A percentile compares a stretch with the other conserved stretches of the same genome.
Evolutionary conservation across 202 grass and related monocot species (phyloP).

Genomic region (Musa balbisiana): DNA sequence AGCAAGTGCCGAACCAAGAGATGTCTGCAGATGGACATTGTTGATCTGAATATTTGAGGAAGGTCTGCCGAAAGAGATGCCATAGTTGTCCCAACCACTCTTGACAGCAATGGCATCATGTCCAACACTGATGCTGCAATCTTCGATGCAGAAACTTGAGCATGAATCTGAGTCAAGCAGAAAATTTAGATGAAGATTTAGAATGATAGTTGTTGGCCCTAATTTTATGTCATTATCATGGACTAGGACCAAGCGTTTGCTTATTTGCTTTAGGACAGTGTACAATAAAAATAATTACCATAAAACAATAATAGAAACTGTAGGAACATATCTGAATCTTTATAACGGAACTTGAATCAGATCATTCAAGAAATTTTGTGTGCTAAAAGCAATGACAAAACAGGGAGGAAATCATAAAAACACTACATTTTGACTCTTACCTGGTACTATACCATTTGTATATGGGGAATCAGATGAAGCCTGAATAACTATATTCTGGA

Average conservation of each 20-base stretch:
- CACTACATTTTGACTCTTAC: slow-evolving; percentile 21
- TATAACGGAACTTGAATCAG: too few species aligned
- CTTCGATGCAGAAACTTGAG: slow-evolving; percentile 60
- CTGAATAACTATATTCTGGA: slow-evolving; percentile 50
- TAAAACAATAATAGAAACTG: neutral
- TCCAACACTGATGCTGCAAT: slow-evolving; percentile 48
- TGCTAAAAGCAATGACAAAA: neutral
- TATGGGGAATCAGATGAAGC: slow-evolving; percentile 64
- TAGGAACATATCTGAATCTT: too few species aligned
- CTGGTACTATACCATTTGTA: slow-evolving; percentile 80
- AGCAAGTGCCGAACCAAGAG: slow-evolving; percentile 57
- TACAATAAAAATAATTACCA: neutral
- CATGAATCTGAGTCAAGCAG: slow-evolving; percentile 55
- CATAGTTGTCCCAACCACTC: slow-evolving; percentile 82
- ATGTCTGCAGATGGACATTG: slow-evolving; percentile 52
- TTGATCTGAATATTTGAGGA: slow-evolving; percentile 49
- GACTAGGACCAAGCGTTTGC: neutral
- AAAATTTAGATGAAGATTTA: neutral
- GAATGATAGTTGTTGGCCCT: neutral
- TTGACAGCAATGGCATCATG: slow-evolving; percentile 78
- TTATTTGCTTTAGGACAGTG: neutral
- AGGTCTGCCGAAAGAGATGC: slow-evolving; percentile 50
- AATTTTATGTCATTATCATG: neutral
- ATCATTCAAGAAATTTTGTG: too few species aligned
- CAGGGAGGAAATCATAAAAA: neutral